Base-by-base conservation (phyloP, 2,329 filamentous ascomycete genomes). In the Mariannaea sp. region DNA sequence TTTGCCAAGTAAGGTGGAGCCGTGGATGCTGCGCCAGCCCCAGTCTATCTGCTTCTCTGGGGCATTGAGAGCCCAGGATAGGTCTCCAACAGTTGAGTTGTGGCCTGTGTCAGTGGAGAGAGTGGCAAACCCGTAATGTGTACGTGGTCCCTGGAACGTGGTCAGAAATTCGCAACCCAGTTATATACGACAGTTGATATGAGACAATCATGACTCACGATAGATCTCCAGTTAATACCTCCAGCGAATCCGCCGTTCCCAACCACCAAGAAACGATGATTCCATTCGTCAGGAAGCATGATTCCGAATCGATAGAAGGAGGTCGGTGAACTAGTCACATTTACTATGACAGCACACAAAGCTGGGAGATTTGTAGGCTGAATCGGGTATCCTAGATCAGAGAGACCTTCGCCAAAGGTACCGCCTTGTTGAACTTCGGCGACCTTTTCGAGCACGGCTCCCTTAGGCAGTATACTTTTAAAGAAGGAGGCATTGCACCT, bases 31-130 rank as follows among this genome's bases (percentile, higher is more conserved):
- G 7, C 33, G 33, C 17, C 14, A 40, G 2, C 45, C 45, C 17
- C 17, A 48, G 33, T 48, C 22, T 2, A 13, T 17, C 1, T n/a
- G 5, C 80, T 12, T 77, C 20, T 74, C 73, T 5, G 70, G 64
- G n/a, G 70, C 62, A 22, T 70, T 59, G 3, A 75, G 59, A 2
- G 73, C 75, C 76, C 77, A 79, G 29, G 57, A 55, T 7, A 64
- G 50, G 45, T 75, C 69, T 1, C 39, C 17, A 3, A 59, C 24
- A 0, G 62, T 58, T 1, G 73, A 75, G 43, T 65, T 70, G 55
- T 79, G 76, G 7, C 76, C 77, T 1, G 73, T 77, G 56, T 78
- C 75, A 0, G 75, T 78, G 2, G 71, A 73, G 10, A 75, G 58
- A 4, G 71, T 64, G 4, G 74, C 74, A 49, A 75, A 76, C 7